Percentiles rank a stretch among this genome's conserved stretches.
Evolutionary conservation across 495 filamentous ascomycete species (phyloP).

Genomic region (Ascodesmis nigricans): DNA sequence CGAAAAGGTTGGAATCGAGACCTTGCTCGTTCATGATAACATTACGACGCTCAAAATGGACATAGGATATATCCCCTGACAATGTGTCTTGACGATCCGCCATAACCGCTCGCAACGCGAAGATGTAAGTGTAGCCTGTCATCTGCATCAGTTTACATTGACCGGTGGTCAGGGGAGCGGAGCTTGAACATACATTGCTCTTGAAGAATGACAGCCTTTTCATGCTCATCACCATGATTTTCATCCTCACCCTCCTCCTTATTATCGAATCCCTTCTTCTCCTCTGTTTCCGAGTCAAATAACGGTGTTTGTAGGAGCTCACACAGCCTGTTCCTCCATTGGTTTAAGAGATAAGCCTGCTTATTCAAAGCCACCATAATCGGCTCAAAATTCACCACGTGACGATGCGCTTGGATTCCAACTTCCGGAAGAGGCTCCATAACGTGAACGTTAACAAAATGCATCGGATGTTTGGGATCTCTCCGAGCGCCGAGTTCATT

Average conservation of each 20-base stretch:
- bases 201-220: constrained; percentile 64
- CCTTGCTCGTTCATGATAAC: too few relatives aligned
- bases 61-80: too few relatives aligned
- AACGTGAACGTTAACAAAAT: constrained; percentile 43
- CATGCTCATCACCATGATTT: constrained; percentile 70
- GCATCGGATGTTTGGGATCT: constrained; percentile 31
- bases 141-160: too few relatives aligned
- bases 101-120: constrained; percentile 48
- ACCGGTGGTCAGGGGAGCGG: neutral
- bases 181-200: constrained; percentile 36
- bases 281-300: too few relatives aligned
- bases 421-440: constrained; percentile 29
- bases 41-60: too few relatives aligned
- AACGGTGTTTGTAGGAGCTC: constrained; percentile 48
- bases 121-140: constrained; percentile 42
- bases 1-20: too few relatives aligned
- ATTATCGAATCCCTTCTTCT: too few relatives aligned
- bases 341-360: constrained; percentile 43
- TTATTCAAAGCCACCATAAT: constrained; percentile 36
- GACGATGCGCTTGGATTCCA: constrained; percentile 37
- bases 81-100: constrained; percentile 58
- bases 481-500: constrained; percentile 29
- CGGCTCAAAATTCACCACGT: constrained; percentile 35
- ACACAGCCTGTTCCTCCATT: constrained; percentile 51
- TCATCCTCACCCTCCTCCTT: constrained; percentile 47